A percentile compares a stretch with the other conserved stretches of the same genome.
These are phyloP conservation scores for Starmera dryadoides DNA, from an alignment of 805 yeast genomes.

Conservation along the genomic window DNA sequence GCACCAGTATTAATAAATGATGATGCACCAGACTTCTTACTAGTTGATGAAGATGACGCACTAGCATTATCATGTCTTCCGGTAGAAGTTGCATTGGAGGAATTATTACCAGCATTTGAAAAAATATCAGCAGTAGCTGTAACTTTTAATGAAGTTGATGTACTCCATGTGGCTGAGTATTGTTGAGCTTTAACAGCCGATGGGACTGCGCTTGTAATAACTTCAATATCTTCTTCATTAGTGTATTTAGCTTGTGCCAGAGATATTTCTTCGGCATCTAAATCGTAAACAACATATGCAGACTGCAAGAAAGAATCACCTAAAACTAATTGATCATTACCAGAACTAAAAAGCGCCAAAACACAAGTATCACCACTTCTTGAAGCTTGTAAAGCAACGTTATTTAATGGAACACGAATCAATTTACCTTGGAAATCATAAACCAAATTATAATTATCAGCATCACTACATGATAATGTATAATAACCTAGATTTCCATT, in stretches of 20 bases:
- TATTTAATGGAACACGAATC: constrained; percentile 41
- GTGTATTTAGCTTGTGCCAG: constrained; percentile 38
- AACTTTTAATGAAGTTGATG: neutral
- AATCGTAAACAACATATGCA: constrained; percentile 43
- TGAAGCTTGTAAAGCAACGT: constrained; percentile 23
- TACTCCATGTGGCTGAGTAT: constrained; percentile 33
- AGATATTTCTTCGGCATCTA: constrained; percentile 32
- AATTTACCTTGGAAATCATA: constrained; percentile 54
- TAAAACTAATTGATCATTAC: constrained; percentile 28
- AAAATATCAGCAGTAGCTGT: constrained; percentile 5
- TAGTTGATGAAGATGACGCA: neutral
- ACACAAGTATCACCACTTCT: constrained; percentile 29
- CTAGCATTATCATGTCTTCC: neutral
- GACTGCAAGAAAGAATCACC: constrained; percentile 42
- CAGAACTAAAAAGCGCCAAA: constrained; percentile 32
- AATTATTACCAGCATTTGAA: constrained; percentile 3
- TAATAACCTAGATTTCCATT: constrained; percentile 36
- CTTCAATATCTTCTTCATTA: constrained; percentile 34
- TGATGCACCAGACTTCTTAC: constrained; percentile 1
- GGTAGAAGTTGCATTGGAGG: neutral
- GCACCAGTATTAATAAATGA: too few relatives aligned
- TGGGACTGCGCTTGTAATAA: constrained; percentile 40
- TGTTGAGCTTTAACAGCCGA: constrained; percentile 39
- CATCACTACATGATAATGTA: constrained; percentile 33
- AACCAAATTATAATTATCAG: constrained; percentile 24